Evolutionary conservation across 192 early-diverging fungal species (phyloP).

Genomic region (Anaeromyces robustus): DNA sequence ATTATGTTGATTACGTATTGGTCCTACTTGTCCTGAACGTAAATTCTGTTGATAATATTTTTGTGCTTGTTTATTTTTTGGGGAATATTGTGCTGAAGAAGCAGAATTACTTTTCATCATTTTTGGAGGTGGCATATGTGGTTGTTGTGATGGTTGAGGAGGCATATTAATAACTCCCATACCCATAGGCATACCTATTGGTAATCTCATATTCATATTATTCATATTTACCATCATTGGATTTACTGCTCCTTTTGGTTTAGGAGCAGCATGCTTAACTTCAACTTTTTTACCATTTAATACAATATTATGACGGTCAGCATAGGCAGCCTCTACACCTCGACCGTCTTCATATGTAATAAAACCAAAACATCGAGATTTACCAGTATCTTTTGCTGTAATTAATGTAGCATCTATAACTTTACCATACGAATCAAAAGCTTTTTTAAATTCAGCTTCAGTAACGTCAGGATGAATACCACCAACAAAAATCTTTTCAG

Average conservation of each 20-base stretch:
- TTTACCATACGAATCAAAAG: conserved; percentile 69
- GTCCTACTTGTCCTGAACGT: background rate
- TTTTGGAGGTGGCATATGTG: background rate
- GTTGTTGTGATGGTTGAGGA: background rate
- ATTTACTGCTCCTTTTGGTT: background rate
- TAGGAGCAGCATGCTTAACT: background rate
- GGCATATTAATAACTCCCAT: background rate
- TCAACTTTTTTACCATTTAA: background rate
- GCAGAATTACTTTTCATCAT: background rate
- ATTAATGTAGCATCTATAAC: conserved; percentile 75
- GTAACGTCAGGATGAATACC: conserved; percentile 71
- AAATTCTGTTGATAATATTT: background rate
- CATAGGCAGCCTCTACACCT: conserved; percentile 38
- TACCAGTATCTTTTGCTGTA: conserved; percentile 69
- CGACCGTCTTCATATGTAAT: conserved; percentile 68
- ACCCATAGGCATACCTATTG: background rate
- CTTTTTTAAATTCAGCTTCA: conserved; percentile 65
- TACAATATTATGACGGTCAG: background rate
- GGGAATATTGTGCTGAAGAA: background rate
- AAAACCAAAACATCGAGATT: conserved; percentile 86
- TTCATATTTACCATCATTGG: background rate
- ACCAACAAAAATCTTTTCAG: conserved; percentile 86
- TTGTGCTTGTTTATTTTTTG: background rate
- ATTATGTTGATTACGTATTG: background rate
- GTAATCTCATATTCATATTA: background rate